Base-by-base conservation (phyloP, 495 filamentous ascomycete species). In the Penicillium waksmanii region DNA sequence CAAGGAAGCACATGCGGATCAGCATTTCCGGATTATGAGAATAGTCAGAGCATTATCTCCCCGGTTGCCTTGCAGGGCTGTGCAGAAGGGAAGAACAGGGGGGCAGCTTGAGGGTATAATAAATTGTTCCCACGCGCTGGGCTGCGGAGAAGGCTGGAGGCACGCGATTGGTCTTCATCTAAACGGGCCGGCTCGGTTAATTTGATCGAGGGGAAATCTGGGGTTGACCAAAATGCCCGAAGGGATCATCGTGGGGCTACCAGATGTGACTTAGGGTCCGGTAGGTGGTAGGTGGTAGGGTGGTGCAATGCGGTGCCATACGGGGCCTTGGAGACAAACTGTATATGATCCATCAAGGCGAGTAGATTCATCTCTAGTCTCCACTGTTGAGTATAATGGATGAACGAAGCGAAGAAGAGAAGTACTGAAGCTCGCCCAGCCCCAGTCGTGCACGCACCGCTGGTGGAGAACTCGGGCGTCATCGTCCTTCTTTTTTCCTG, bases 141-240 rank as follows among this genome's bases (percentile, higher is more conserved):
- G 15, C 50, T 48, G 57, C 57, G 49, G 55, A 55, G 57, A 56
- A 53, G n/a, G 7, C 46, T 50, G 27, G 43, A 33, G 42, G 21
- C 44, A 34, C 42, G 53, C 44, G 43, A 58, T 58, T 58, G 57
- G 19, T 27, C 51, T 36, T 44, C 42, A 44, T 47, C 23, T 12
- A 59, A 62, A 52, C 54, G 34, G 35, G 33, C 54, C 56, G 54
- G 61, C 53, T 69, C 66, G 66, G 66, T 60, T 69, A 69, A 69
- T 55, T 66, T 49, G 27, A 43, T 12, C 12, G 36, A 38, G 36
- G 36, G 36, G 46, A 48, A 57, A 57, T 66, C 60, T 55, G 66
- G 66, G 63, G 62, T 59, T 58, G 27, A 19, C 21, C 21, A 51
- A 33, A 6, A 35, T 23, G 23, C 3, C 27, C 49, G 49, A 17